phyloP scores from a whole-genome alignment of 2,329 filamentous ascomycete species.

The Tolypocladium capitatum region DNA sequence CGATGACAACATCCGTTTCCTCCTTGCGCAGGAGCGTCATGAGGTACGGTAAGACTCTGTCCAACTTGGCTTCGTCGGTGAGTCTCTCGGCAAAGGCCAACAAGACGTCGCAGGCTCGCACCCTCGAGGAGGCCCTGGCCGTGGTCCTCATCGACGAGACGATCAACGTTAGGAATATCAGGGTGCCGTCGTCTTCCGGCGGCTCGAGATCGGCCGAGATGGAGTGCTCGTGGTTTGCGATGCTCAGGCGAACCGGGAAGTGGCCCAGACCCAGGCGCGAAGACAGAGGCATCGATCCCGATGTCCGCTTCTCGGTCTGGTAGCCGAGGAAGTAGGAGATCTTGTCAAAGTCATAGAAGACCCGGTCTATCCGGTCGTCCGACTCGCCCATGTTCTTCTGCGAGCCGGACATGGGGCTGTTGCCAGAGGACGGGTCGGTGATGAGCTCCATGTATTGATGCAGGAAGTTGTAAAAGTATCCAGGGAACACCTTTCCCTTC shows the following conservation, averaged over 20 bases:
- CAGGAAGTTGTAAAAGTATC: conserved; percentile 94
- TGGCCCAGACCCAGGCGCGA: conserved; percentile 42
- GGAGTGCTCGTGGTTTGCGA: conserved; percentile 70
- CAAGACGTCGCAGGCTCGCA: conserved; percentile 82
- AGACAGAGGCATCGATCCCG: conserved; percentile 12
- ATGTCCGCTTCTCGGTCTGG: conserved; percentile 33
- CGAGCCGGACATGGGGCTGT: conserved; percentile 54
- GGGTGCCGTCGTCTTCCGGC: conserved; percentile 70
- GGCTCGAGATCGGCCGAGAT: conserved; percentile 47
- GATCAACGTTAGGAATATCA: conserved; percentile 83
- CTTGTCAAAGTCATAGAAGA: conserved; percentile 94
- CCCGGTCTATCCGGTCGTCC: conserved; percentile 85
- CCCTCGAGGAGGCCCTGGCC: conserved; percentile 71
- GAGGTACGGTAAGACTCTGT: conserved; percentile 82
- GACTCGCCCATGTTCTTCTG: conserved; percentile 66
- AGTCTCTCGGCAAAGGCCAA: conserved; percentile 82
- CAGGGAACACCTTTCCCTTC: conserved; percentile 82
- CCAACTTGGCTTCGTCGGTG: conserved; percentile 90
- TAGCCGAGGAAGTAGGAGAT: conserved; percentile 89
- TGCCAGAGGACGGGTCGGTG: conserved; percentile 76
- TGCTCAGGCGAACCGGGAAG: conserved; percentile 73
- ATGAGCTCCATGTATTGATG: conserved; percentile 97
- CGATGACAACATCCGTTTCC: conserved; percentile 68
- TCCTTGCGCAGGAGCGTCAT: conserved; percentile 66
- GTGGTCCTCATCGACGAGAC: conserved; percentile 84